These are phyloP conservation scores for Brassica nigra DNA, from an alignment of 345 rosid genomes.

Conservation along the genomic window DNA sequence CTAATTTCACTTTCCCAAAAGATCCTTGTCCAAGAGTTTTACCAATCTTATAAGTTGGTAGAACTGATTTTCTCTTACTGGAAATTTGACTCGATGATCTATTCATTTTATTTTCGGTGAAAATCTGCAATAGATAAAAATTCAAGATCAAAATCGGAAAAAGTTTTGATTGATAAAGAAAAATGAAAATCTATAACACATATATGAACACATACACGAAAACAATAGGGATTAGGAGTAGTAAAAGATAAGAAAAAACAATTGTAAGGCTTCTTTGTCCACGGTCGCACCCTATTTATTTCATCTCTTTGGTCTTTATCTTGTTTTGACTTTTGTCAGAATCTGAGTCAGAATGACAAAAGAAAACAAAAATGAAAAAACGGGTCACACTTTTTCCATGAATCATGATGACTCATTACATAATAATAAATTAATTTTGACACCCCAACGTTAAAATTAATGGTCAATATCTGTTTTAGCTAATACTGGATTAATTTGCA, in stretches of 20 bases:
- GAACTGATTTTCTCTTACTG: constrained; percentile 44
- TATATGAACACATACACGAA: constrained; percentile 3
- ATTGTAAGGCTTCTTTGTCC: background rate
- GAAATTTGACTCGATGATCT: constrained; percentile 44
- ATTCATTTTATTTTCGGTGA: constrained; percentile 43
- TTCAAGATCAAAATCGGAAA: background rate
- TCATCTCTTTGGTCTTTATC: background rate
- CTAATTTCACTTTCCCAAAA: constrained; percentile 86
- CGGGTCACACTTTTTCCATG: constrained; percentile 16
- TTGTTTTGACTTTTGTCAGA: background rate
- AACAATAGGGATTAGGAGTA: background rate
- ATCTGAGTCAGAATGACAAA: constrained; percentile 16
- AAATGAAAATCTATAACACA: background rate
- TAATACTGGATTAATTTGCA: background rate
- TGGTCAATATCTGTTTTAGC: background rate
- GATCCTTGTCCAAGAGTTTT: constrained; percentile 81
- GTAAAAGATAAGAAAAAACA: background rate
- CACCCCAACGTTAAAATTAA: background rate
- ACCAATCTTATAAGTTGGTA: constrained; percentile 70
- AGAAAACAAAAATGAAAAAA: background rate
- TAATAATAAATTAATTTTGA: background rate
- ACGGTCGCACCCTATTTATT: background rate
- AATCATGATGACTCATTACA: constrained; percentile 9
- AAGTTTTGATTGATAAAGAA: background rate
- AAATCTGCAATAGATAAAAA: background rate